Conservation (phyloP, 1,139 yeast species). For the Saccharomyces hybrid region DNA sequence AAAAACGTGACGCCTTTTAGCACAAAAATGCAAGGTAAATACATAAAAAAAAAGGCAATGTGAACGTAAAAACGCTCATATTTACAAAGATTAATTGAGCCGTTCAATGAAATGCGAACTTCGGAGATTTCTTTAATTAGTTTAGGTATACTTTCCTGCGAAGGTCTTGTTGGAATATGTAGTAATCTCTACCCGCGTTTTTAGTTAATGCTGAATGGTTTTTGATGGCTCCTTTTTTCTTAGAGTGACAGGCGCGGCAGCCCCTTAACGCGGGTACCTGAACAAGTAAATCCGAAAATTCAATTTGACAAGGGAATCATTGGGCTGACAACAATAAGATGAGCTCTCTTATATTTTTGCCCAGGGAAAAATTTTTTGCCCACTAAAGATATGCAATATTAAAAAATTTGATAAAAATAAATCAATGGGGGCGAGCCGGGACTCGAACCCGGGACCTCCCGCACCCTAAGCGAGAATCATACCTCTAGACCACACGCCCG, state of each 20-base stretch:
- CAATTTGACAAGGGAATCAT: neutral
- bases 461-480: slow-evolving; percentile 36
- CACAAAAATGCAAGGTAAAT: neutral
- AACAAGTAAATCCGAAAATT: neutral
- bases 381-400: neutral
- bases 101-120: neutral
- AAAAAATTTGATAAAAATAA: slow-evolving; percentile 1
- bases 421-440: slow-evolving; percentile 33
- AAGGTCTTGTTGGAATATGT: neutral
- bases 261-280: neutral
- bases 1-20: slow-evolving; percentile 1
- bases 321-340: neutral
- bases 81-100: neutral
- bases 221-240: neutral
- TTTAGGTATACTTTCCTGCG: neutral
- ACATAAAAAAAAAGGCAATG: neutral
- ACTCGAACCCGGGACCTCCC: slow-evolving; percentile 37
- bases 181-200: neutral
- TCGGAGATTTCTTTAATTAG: neutral
- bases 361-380: neutral
- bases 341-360: neutral
- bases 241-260: neutral
- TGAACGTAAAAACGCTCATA: neutral
- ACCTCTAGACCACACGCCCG: slow-evolving; percentile 37
- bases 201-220: neutral